Percentiles rank a stretch among this genome's conserved stretches.
These are phyloP conservation scores for Nicotiana undulata DNA, from an alignment of 257 asterid genomes.

Conservation along the genomic window DNA sequence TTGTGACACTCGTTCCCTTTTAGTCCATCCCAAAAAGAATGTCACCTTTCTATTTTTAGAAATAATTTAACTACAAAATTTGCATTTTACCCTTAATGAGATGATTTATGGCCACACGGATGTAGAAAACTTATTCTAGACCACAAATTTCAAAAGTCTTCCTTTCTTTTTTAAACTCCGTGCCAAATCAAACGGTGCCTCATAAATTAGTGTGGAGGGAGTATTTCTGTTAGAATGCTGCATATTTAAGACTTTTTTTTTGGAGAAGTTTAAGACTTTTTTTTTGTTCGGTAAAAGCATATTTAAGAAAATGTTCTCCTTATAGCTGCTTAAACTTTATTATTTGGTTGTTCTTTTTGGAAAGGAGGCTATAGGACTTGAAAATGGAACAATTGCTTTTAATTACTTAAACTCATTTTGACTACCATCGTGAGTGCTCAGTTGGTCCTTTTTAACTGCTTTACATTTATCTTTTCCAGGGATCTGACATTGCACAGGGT, in stretches of 20 bases:
- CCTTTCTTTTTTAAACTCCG: too few species aligned
- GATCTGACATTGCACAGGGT: conserved; percentile 75
- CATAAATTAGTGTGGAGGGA: too few species aligned
- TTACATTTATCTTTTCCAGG: conserved; percentile 30
- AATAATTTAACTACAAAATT: too few species aligned
- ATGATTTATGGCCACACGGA: too few species aligned
- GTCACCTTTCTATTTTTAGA: too few species aligned
- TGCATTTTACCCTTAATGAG: too few species aligned
- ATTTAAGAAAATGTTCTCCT: neutral
- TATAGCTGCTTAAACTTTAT: neutral
- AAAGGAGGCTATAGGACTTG: neutral
- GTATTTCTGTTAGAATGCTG: neutral
- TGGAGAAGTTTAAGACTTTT: too few species aligned
- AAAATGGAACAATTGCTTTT: neutral
- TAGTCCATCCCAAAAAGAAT: too few species aligned
- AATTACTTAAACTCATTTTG: neutral
- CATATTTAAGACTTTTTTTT: neutral
- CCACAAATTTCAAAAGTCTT: too few species aligned
- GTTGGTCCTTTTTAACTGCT: neutral
- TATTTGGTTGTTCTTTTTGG: neutral
- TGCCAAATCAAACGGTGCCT: too few species aligned
- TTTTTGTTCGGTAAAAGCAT: neutral
- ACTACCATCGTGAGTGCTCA: neutral
- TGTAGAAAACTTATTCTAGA: too few species aligned
- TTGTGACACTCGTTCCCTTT: too few species aligned